phyloP scores from a whole-genome alignment of 148 eudicot genomes.

The Rhododendron mucronatum region DNA sequence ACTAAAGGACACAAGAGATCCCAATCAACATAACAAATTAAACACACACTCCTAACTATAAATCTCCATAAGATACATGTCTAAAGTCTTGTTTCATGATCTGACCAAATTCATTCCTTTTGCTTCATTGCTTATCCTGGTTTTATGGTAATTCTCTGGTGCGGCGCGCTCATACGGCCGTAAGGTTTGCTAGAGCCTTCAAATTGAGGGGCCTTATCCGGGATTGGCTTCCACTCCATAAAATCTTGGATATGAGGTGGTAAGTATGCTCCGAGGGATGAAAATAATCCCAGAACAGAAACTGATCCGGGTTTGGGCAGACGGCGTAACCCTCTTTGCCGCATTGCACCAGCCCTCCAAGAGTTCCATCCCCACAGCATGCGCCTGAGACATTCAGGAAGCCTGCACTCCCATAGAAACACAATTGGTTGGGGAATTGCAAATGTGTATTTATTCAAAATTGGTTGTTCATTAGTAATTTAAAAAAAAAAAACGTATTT shows the following conservation, averaged over 20 bases:
- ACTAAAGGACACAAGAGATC: background rate
- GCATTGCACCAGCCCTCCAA: constrained; percentile 53
- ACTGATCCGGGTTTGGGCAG: constrained; percentile 39
- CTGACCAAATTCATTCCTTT: background rate
- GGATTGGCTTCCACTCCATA: constrained; percentile 34
- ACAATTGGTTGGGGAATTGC: too few species aligned
- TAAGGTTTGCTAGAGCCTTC: constrained; percentile 34
- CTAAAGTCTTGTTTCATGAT: background rate
- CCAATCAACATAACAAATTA: background rate
- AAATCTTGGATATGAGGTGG: constrained; percentile 40
- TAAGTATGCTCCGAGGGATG: constrained; percentile 53
- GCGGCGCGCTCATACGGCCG: background rate
- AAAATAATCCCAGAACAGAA: constrained; percentile 60
- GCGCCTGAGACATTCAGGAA: constrained; percentile 38
- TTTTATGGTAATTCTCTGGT: background rate
- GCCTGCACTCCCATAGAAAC: constrained; percentile 21
- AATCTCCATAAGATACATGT: background rate
- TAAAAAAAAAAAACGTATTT: too few species aligned
- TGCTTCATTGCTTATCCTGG: background rate
- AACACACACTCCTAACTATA: background rate
- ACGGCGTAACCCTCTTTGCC: constrained; percentile 44
- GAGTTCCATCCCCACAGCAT: constrained; percentile 55
- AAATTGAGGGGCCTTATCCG: constrained; percentile 45
- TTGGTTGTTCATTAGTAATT: too few species aligned
- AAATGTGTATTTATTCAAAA: too few species aligned